phyloP scores from a whole-genome alignment of 331 rosid genomes.

The Quercus phellos region DNA sequence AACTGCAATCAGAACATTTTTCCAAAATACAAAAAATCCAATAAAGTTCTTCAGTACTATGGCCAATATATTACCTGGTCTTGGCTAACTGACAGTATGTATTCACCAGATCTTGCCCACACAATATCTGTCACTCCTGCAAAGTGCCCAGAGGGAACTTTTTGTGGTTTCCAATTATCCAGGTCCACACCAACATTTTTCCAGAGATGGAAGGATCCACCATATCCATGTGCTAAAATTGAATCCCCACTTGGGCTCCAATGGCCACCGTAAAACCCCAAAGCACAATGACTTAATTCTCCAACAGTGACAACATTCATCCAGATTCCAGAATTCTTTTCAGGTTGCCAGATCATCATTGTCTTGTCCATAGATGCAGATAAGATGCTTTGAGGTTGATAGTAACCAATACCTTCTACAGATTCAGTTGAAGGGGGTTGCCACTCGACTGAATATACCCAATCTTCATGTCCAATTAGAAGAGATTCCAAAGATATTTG shows the following conservation, averaged over 20 bases:
- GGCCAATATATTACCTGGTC: conserved; percentile 69
- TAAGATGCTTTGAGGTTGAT: conserved; percentile 80
- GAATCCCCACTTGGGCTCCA: conserved; percentile 88
- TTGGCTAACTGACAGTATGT: conserved; percentile 78
- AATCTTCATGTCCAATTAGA: conserved; percentile 92
- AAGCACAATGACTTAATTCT: conserved; percentile 89
- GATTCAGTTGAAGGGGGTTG: conserved; percentile 64
- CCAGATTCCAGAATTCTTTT: conserved; percentile 87
- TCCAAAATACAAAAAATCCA: neutral
- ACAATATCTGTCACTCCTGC: conserved; percentile 74
- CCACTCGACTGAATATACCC: conserved; percentile 96
- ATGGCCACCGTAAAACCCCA: conserved; percentile 95
- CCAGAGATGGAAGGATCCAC: conserved; percentile 98
- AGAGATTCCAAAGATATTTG: conserved; percentile 93
- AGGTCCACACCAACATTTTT: conserved; percentile 53
- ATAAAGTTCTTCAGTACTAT: neutral
- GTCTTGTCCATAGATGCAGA: conserved; percentile 99
- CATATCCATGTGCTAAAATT: conserved; percentile 92
- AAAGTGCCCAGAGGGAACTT: conserved; percentile 97
- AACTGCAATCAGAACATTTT: neutral
- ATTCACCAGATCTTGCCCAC: conserved; percentile 80
- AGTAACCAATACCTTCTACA: conserved; percentile 36
- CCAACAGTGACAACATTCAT: conserved; percentile 98
- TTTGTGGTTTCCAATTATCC: conserved; percentile 85
- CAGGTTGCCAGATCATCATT: conserved; percentile 99